Evolutionary conservation across 345 rosid genomes (phyloP), one percentile per base, ranked within the genome.

Genomic region (Crucihimalaya himalaica): DNA sequence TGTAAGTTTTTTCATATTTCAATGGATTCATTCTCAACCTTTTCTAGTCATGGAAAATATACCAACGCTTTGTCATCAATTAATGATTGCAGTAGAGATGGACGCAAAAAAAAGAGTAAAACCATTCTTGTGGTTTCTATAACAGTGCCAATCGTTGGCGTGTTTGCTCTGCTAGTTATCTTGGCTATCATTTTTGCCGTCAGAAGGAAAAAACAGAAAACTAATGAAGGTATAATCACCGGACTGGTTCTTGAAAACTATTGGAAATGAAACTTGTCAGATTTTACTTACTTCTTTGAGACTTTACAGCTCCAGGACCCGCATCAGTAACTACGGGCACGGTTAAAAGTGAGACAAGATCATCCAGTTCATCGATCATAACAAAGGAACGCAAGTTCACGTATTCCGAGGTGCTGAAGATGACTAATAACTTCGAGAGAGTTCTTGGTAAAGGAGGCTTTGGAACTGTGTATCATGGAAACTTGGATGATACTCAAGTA

Each of bases 401-500:
- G 0, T 79, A 79, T 2, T 57, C 79, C 0, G 69, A 79, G 32
- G 71, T 79, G 16, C 39, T 79, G 2, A 70, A 50, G 42, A 74
- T 74, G 71, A 79, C 82, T n/a, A 64, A 70, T 4, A 79, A 79
- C 75, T 74, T 79, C 1, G 65, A 1, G 4, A 79, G 68, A 56
- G 79, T 79, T 40, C 71, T 79, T 35, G 82, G 82, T 0, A 74
- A 79, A 74, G 82, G 82, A 74, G 82, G 79, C 0, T 79, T 74
- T 79, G 82, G 82, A 47, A 79, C 75, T 40, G 82, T 79, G 18
- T 79, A 79, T 57, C 35, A 61, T 16, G 82, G 82, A 0, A 47
- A 55, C 69, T 53, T 79, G 59, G 79, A 51, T 63, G 75, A 75
- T 32, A 42, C 46, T 55, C 43, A 76, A 80, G 80, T 76, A 7